phyloP scores from a whole-genome alignment of 306 rosid genomes.

The Quercus variabilis region DNA sequence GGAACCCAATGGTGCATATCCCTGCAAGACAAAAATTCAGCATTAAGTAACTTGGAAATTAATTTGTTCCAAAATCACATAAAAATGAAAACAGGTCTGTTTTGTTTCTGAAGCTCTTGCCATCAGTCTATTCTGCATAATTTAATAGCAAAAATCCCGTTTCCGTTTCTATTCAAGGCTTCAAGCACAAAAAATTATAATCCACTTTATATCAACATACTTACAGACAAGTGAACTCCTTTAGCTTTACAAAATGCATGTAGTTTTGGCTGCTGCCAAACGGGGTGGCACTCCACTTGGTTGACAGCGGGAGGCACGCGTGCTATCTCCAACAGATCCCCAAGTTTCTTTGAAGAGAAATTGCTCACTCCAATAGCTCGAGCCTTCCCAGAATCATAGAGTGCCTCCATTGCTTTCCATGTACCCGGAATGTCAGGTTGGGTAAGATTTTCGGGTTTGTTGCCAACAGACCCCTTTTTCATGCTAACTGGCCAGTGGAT shows the following conservation, averaged over 20 bases:
- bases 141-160: too few relatives aligned
- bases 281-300: conserved; percentile 80
- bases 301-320: conserved; percentile 67
- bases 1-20: too few relatives aligned
- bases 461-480: conserved; percentile 47
- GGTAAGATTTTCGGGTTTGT: conserved; percentile 39
- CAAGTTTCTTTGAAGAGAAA: conserved; percentile 74
- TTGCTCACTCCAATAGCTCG: conserved; percentile 82
- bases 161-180: too few relatives aligned
- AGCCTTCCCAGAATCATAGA: conserved; percentile 62
- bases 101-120: too few relatives aligned
- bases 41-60: too few relatives aligned
- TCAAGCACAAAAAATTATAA: not conserved
- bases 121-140: too few relatives aligned
- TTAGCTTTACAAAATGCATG: conserved; percentile 52
- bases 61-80: too few relatives aligned
- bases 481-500: conserved; percentile 75
- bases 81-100: too few relatives aligned
- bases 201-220: conserved; percentile 3
- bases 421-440: conserved; percentile 50
- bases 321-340: conserved; percentile 47
- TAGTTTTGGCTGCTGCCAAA: conserved; percentile 62
- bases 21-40: too few relatives aligned
- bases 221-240: conserved; percentile 70
- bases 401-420: conserved; percentile 81